These are phyloP conservation scores for Nemania diffusa DNA, from an alignment of 2,329 filamentous ascomycete genomes.

Conservation along the genomic window DNA sequence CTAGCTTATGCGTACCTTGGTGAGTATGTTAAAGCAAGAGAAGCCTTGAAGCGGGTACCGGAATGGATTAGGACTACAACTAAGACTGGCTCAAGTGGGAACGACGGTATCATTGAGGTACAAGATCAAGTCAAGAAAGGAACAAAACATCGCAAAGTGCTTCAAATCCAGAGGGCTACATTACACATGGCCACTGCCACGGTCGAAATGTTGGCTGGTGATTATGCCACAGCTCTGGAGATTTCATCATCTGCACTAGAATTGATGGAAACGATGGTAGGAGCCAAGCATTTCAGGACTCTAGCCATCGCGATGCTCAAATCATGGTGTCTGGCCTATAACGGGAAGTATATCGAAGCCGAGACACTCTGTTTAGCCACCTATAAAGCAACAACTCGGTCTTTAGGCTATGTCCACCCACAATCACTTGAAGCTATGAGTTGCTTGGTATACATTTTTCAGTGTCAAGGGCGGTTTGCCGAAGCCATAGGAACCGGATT, in stretches of 20 bases:
- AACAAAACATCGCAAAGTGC: not conserved
- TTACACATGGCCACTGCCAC: not conserved
- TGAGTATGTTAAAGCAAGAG: not conserved
- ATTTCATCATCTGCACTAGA: not conserved
- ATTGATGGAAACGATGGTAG: not conserved
- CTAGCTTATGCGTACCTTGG: not conserved
- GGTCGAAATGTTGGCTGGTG: not conserved
- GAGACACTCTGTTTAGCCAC: not conserved
- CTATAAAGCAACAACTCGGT: not conserved
- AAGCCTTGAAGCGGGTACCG: no score
- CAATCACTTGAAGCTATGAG: not conserved
- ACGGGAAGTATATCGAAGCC: slow-evolving; percentile 2
- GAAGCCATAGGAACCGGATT: not conserved
- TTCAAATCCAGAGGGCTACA: not conserved
- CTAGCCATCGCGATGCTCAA: not conserved
- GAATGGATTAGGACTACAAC: no score
- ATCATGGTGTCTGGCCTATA: not conserved
- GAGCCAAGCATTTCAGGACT: slow-evolving; percentile 1
- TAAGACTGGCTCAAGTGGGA: not conserved
- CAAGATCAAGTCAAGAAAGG: not conserved
- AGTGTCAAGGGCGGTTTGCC: not conserved
- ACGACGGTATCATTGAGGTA: no score
- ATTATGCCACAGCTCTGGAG: not conserved
- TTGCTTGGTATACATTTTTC: not conserved
- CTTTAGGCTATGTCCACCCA: not conserved